These are phyloP conservation scores for Viridothelium virens DNA, from an alignment of 495 filamentous ascomycete species.

Conservation along the genomic window DNA sequence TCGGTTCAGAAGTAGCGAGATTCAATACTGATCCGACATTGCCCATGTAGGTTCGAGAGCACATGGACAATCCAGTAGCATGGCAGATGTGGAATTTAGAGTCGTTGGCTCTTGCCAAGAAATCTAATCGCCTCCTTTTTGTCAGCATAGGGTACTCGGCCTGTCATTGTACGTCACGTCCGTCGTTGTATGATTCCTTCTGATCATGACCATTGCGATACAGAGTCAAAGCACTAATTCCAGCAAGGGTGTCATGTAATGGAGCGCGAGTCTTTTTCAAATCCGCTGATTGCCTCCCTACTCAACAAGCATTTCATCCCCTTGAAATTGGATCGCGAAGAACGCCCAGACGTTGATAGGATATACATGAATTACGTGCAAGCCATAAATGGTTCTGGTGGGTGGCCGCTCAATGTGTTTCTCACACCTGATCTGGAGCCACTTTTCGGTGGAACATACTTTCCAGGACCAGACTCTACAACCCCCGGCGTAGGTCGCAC, in stretches of 20 bases:
- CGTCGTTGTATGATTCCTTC: conserved; percentile 12
- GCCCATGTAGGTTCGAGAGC: conserved; percentile 56
- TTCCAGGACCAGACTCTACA: conserved; percentile 66
- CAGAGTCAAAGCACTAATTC: not conserved
- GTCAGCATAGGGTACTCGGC: conserved; percentile 93
- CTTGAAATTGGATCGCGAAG: conserved; percentile 88
- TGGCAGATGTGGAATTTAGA: conserved; percentile 87
- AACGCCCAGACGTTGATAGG: conserved; percentile 88
- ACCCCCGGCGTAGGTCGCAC: conserved; percentile 46
- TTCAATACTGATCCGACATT: not conserved
- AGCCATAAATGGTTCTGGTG: conserved; percentile 83
- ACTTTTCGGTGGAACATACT: conserved; percentile 94
- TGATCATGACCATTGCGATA: not conserved
- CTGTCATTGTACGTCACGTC: conserved; percentile 68
- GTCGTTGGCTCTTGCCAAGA: conserved; percentile 65
- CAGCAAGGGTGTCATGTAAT: conserved; percentile 78
- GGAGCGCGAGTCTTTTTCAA: conserved; percentile 87
- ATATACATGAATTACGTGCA: conserved; percentile 99
- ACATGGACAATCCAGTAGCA: conserved; percentile 77
- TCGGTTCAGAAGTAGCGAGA: not conserved
- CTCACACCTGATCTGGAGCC: conserved; percentile 88
- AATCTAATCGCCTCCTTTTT: conserved; percentile 78
- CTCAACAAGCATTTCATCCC: conserved; percentile 87
- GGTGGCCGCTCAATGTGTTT: conserved; percentile 96
- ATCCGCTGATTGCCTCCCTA: conserved; percentile 66